A percentile compares a stretch with the other conserved stretches of the same genome.
Conservation (phyloP, 148 eudicot genomes). For the Limonium bicolor region DNA sequence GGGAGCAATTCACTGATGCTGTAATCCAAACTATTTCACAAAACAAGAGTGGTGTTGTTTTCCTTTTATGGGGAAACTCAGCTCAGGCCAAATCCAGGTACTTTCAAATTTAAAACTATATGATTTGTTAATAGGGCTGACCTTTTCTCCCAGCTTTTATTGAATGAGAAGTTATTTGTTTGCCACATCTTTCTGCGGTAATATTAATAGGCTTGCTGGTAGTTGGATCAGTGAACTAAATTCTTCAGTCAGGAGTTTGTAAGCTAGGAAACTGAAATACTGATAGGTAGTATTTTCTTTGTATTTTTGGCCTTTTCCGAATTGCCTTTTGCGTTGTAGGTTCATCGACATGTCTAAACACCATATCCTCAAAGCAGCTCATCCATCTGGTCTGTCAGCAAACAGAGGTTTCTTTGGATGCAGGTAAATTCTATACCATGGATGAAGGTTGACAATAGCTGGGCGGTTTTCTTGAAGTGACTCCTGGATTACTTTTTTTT, state of each 20-base stretch:
- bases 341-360: constrained; percentile 75
- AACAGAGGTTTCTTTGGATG: constrained; percentile 97
- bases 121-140: too few species aligned
- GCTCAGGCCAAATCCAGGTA: constrained; percentile 89
- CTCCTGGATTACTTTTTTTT: neutral
- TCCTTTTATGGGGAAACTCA: constrained; percentile 95
- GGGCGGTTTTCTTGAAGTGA: neutral
- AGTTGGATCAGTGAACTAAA: neutral
- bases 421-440: constrained; percentile 38
- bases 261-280: neutral
- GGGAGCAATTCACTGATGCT: constrained; percentile 98
- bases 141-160: neutral
- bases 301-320: neutral
- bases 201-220: neutral
- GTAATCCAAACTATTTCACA: constrained; percentile 64
- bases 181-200: neutral
- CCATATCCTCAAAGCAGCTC: constrained; percentile 85
- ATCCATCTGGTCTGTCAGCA: constrained; percentile 97
- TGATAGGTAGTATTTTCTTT: neutral
- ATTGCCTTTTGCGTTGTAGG: constrained; percentile 16
- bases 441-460: neutral
- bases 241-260: neutral
- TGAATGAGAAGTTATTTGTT: neutral
- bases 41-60: constrained; percentile 65
- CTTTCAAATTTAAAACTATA: neutral